Evolutionary conservation across 371 early-diverging fungal genomes (phyloP), one percentile per base, ranked within the genome.

Genomic region (Dinochytrium kinnereticum): DNA sequence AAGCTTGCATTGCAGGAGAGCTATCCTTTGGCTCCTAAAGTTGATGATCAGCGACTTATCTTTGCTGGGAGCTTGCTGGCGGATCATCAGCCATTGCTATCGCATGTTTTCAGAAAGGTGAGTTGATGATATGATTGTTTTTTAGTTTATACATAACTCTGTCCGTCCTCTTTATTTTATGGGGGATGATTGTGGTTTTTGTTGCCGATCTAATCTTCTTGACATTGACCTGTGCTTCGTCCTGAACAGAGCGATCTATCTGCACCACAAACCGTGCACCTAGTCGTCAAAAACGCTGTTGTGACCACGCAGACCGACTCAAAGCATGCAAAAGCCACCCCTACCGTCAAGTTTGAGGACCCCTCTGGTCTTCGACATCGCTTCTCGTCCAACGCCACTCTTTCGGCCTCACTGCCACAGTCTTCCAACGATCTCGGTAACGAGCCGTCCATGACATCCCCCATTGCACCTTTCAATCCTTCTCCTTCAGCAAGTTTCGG

Each of bases 21-120:
- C 37, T 39, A 71, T 28, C 78, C 78, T 1, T 38, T 59, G 19
- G 30, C 39, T 1, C 78, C 75, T 17, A n/a, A 44, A 5, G 61
- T 53, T 10, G 31, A 19, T 3, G 73, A 71, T 31, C 76, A 73
- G 59, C 24, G 75, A 31, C 61, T 78, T 1, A 78, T 78, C 50
- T 64, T 70, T 44, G 61, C 69, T 24, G 78, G 78, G 49, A 75
- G 71, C 36, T 53, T 78, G 38, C 40, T 74, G 44, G 50, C 5
- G 0, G 78, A 78, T 40, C 39, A 7, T n/a, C 28, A n/a, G 64
- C 21, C 64, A 7, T 36, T 68, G 13, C 51, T 78, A 24, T 1
- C 50, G 30, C 71, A 74, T 34, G 36, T 72, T 17, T 66, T 72
- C 38, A 34, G 36, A 15, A 72, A 72, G 53, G 72, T 72, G 21